Evolutionary conservation across 164 flowering plant species (phyloP).

Genomic region (Vitis labrusca): DNA sequence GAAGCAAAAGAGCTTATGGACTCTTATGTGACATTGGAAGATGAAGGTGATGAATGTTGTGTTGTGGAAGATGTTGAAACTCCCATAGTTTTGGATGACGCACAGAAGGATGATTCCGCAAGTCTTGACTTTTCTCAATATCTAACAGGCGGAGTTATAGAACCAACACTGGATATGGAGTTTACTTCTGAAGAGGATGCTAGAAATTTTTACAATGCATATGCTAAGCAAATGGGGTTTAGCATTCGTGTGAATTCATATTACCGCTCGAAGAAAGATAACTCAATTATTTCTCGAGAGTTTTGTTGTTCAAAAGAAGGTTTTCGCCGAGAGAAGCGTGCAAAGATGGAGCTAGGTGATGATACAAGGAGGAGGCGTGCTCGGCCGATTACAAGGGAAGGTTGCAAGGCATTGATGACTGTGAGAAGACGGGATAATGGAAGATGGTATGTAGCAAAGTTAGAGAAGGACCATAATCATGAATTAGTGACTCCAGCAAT

Average conservation of each 20-base stretch:
- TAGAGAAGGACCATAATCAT: conserved; percentile 36
- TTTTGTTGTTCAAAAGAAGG: conserved; percentile 45
- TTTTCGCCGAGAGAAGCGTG: conserved; percentile 29
- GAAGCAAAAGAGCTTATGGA: conserved; percentile 29
- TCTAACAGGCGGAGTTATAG: conserved; percentile 28
- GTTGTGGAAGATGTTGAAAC: conserved; percentile 36
- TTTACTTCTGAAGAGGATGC: conserved; percentile 53
- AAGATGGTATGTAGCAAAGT: conserved; percentile 33
- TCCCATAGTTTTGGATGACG: conserved; percentile 30
- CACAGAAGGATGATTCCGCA: conserved; percentile 15
- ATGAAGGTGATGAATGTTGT: conserved; percentile 31
- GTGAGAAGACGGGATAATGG: conserved; percentile 32
- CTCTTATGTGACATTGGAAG: conserved; percentile 28
- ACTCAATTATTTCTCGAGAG: conserved; percentile 33
- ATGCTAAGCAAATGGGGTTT: conserved; percentile 54
- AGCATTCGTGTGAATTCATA: conserved; percentile 42
- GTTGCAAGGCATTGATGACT: conserved; percentile 40
- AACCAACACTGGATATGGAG: conserved; percentile 52
- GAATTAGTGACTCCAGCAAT: conserved; percentile 34
- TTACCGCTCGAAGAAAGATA: conserved; percentile 38
- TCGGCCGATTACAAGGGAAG: conserved; percentile 34
- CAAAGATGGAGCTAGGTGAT: conserved; percentile 24
- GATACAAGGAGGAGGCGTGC: conserved; percentile 30
- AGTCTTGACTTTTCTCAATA: conserved; percentile 18
- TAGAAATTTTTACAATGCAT: conserved; percentile 46